These are phyloP conservation scores for Diaporthe citri DNA, from an alignment of 2,329 filamentous ascomycete genomes.

Conservation along the genomic window DNA sequence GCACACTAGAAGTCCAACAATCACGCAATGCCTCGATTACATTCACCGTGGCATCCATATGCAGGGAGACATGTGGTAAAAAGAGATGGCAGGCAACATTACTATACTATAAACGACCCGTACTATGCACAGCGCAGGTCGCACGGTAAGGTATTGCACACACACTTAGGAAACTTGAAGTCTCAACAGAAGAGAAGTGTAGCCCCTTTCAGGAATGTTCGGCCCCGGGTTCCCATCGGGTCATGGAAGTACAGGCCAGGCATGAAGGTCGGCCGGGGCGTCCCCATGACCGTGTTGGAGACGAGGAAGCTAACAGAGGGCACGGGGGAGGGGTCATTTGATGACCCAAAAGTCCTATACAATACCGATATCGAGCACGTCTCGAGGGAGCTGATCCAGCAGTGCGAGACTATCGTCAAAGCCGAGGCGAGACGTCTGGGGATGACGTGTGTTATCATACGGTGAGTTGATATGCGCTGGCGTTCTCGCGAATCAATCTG, in stretches of 20 bases:
- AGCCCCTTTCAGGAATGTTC: rapidly evolving
- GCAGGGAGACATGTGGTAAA: neutral
- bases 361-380: neutral
- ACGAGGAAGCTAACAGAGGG: rapidly evolving
- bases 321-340: neutral
- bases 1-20: neutral
- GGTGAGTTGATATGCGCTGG: neutral
- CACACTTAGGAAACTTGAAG: neutral
- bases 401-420: neutral
- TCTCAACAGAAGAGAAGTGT: neutral
- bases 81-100: neutral
- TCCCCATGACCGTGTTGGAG: neutral
- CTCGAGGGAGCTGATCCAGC: neutral
- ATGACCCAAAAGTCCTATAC: neutral
- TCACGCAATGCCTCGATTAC: neutral
- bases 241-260: neutral
- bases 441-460: neutral
- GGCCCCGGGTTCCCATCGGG: neutral
- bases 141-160: neutral
- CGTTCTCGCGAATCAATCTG: neutral
- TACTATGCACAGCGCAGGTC: neutral
- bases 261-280: neutral
- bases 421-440: neutral
- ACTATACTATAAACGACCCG: neutral
- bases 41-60: neutral